Conservation (phyloP, 345 rosid genomes). For the Heritiera littoralis region DNA sequence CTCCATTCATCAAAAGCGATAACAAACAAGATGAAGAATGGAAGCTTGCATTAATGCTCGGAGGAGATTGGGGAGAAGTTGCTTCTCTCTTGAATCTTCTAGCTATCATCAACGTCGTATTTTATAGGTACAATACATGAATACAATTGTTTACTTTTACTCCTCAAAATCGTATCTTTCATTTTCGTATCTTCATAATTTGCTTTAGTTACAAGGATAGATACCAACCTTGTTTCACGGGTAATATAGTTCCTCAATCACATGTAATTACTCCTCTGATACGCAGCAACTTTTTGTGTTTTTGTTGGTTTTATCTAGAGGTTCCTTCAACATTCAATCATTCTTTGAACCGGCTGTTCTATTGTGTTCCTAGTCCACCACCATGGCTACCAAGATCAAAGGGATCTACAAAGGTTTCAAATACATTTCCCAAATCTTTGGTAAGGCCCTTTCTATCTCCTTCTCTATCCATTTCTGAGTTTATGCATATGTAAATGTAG, state of each 20-base stretch:
- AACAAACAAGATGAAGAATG: constrained; percentile 14
- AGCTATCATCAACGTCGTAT: neutral
- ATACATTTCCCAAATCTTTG: constrained; percentile 82
- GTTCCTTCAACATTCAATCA: constrained; percentile 20
- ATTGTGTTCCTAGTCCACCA: constrained; percentile 26
- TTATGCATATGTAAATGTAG: neutral
- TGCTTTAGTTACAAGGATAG: constrained; percentile 15
- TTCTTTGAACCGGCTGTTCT: constrained; percentile 4
- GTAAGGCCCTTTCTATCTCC: constrained; percentile 34
- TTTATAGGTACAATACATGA: constrained; percentile 20
- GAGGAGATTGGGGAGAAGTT: constrained; percentile 17
- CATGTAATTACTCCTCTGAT: constrained; percentile 35
- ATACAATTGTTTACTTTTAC: neutral
- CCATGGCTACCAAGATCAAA: constrained; percentile 80
- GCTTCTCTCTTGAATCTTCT: constrained; percentile 25
- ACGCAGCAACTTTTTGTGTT: constrained; percentile 26
- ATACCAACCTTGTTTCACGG: constrained; percentile 48
- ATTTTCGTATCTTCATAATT: neutral
- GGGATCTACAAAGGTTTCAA: constrained; percentile 89
- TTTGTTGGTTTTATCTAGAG: neutral
- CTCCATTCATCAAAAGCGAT: constrained; percentile 10
- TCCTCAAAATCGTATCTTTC: neutral
- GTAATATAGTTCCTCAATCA: constrained; percentile 33
- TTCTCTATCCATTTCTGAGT: neutral
- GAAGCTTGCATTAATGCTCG: constrained; percentile 18